Evolutionary conservation across 345 rosid species (phyloP).

Genomic region (Lepidium sativum): DNA sequence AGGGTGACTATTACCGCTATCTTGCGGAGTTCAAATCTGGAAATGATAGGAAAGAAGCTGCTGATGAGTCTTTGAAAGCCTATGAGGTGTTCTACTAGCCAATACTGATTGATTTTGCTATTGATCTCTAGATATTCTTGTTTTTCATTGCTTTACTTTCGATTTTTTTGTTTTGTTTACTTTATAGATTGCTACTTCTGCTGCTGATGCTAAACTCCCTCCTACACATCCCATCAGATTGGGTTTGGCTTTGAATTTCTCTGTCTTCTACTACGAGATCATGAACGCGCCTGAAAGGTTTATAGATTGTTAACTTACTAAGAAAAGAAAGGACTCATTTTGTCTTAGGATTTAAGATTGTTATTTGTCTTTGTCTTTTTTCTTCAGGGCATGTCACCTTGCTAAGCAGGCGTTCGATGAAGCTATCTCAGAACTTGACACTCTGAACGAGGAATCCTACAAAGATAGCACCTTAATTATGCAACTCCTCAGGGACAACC

Average conservation of each 20-base stretch:
- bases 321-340: background rate
- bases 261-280: constrained; percentile 72
- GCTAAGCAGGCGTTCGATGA: constrained; percentile 71
- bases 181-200: constrained; percentile 47
- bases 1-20: constrained; percentile 65
- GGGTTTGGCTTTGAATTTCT: constrained; percentile 73
- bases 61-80: constrained; percentile 61
- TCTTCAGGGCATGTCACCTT: constrained; percentile 61
- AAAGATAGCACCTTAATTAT: constrained; percentile 71
- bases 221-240: constrained; percentile 68
- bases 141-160: background rate
- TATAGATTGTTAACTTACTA: background rate
- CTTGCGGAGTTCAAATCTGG: constrained; percentile 51
- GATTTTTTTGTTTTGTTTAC: background rate
- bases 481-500: constrained; percentile 74
- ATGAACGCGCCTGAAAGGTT: constrained; percentile 74
- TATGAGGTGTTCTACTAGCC: constrained; percentile 38
- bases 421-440: constrained; percentile 64
- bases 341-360: constrained; percentile 3
- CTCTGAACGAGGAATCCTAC: constrained; percentile 61
- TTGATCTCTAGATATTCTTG: background rate
- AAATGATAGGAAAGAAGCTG: constrained; percentile 45
- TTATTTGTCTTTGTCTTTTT: background rate
- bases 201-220: constrained; percentile 52
- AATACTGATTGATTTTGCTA: background rate